Evolutionary conservation across 2,329 filamentous ascomycete genomes (phyloP), one percentile per base, ranked within the genome.

Genomic region (Penicillium sp.): DNA sequence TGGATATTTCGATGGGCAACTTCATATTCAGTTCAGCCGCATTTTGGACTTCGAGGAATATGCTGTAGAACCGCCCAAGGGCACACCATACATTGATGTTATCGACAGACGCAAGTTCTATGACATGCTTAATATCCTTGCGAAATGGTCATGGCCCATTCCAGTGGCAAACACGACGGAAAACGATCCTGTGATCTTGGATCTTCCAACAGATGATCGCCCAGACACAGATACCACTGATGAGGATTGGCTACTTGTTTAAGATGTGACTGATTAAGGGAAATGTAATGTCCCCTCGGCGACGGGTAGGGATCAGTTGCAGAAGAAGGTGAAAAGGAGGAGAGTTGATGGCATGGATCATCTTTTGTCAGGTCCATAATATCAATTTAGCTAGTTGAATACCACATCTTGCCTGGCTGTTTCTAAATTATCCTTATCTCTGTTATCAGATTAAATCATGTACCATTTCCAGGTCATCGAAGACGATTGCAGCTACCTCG

Each of bases 21-120:
- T 43, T n/a, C 19, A 22, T 22, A 6, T 43, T 43, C 40, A 43
- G 40, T 43, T 43, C 40, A 43, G 3, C 40, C n/a, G 19, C n/a
- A 43, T 43, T 10, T 22, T 43, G 6, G 40, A 43, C 22, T 43
- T 43, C 40, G 22, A 43, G n/a, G 40, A 43, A 66, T 43, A 22
- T 11, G n/a, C n/a, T n/a, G n/a, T 8, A 6, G 16, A 5, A 22
- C n/a, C n/a, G 40, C 40, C 40, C 8, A 3, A 22, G n/a, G 40
- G 5, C 16, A 22, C n/a, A 7, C 40, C n/a, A 43, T 43, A 43
- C n/a, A 19, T 22, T 43, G 40, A 43, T 43, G 8, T 1, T 11
- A 22, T 43, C 40, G 28, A 30, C 28, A 43, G 8, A 6, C 6
- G 19, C 40, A 43, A 43, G 19, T 10, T 43, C 22, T 43, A 43